Base-by-base conservation (phyloP, 495 filamentous ascomycete species). In the Penicillium steckii region DNA sequence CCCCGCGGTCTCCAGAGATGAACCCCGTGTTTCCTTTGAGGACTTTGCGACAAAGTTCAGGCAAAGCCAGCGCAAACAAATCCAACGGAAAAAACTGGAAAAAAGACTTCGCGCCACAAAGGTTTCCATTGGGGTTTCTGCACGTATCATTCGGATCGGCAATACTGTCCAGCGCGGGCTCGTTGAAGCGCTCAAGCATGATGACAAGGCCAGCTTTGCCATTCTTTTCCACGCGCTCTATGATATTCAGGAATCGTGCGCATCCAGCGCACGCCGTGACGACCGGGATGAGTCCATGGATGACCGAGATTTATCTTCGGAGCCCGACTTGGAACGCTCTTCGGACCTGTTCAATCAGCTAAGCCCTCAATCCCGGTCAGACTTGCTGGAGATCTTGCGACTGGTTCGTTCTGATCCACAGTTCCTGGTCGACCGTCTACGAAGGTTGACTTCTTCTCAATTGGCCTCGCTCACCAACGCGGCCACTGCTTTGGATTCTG, bases 191-290 rank as follows among this genome's bases (percentile, higher is more conserved):
- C 90, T 95, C 69, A 88, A 87, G 59, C 85, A 87, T 42, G 92
- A 95, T 65, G 90, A 97, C 69, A 95, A 94, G 74, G 84, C 85
- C 60, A 85, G 79, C 57, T 98, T 98, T 72, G 87, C 87, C 47
- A 82, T 81, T 61, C 75, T 96, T 41, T 96, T 92, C 68, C 89
- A 93, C 76, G 87, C 90, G 44, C 78, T 96, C 53, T 85, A 91
- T 73, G 90, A 96, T 71, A 86, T 96, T 44, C 83, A 87, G 69
- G 88, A 89, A 61, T 90, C 88, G 22, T 95, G 90, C 76, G 85
- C 88, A 61, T 80, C 83, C 51, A 85, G 80, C 24, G 71, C 66
- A 68, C 73, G 56, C 61, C 73, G 52, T 40, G 64, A 76, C 57
- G 58, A 64, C 52, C 60, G 62, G n/a, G 64, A 68, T 43, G 74